Evolutionary conservation across 768 basidiomycete genomes (phyloP).

Genomic region (Leccinellum albellum): DNA sequence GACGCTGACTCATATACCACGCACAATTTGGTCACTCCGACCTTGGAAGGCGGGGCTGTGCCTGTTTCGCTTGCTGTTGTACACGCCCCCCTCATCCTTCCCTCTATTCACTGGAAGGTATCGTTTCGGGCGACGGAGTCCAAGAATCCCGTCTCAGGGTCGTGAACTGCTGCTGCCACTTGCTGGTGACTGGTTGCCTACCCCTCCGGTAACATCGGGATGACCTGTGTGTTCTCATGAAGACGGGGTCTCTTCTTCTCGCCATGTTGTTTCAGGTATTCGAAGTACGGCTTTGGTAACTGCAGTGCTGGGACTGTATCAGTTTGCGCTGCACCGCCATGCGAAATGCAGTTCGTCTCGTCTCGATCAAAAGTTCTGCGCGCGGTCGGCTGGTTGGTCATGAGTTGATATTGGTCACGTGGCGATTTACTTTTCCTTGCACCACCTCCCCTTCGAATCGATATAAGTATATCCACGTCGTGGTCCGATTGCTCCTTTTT

Average conservation of each 20-base stretch:
- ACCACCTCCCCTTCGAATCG: neutral
- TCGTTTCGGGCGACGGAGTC: neutral
- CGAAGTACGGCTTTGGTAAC: neutral
- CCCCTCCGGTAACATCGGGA: neutral
- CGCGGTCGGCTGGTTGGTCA: neutral
- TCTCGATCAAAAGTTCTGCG: neutral
- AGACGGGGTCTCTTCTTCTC: neutral
- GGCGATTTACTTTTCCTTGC: neutral
- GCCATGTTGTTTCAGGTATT: neutral
- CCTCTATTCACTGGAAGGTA: neutral
- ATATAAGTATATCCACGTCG: conserved; percentile 17
- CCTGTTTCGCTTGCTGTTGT: conserved; percentile 15
- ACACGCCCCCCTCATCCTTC: neutral
- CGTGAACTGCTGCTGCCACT: neutral
- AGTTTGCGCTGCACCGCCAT: neutral
- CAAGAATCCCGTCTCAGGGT: neutral
- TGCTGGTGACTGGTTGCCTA: neutral
- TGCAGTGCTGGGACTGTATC: neutral
- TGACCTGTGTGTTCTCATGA: neutral
- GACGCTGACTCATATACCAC: conserved; percentile 4
- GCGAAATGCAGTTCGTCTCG: neutral
- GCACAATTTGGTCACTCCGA: neutral
- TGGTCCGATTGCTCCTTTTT: conserved; percentile 14
- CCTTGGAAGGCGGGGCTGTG: conserved; percentile 17
- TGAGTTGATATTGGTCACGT: conserved; percentile 1